Evolutionary conservation across 495 filamentous ascomycete species (phyloP).

Genomic region (Aspergillus affinis): DNA sequence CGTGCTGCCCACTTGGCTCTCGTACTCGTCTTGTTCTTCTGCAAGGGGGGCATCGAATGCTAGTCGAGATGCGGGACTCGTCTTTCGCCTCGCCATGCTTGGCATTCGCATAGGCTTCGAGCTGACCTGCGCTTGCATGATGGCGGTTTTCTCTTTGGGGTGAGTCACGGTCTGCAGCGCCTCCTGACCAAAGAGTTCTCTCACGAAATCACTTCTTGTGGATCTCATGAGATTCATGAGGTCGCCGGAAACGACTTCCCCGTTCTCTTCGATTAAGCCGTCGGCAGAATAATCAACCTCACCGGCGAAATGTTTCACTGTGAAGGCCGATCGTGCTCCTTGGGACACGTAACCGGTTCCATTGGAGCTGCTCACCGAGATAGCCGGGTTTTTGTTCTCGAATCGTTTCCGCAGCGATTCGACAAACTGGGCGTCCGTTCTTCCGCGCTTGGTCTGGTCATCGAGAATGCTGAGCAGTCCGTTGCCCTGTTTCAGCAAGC

Average conservation of each 20-base stretch:
- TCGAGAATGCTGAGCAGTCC: slow-evolving; percentile 91
- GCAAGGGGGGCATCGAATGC: slow-evolving; percentile 33
- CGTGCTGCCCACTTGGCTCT: slow-evolving; percentile 44
- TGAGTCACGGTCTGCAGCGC: slow-evolving; percentile 87
- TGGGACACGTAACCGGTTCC: slow-evolving; percentile 82
- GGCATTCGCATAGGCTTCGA: slow-evolving; percentile 90
- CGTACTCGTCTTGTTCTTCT: slow-evolving; percentile 56
- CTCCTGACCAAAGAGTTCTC: slow-evolving; percentile 89
- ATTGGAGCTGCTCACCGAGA: slow-evolving; percentile 68
- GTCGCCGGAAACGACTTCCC: slow-evolving; percentile 92
- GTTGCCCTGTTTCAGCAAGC: slow-evolving; percentile 86
- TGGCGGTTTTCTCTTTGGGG: slow-evolving; percentile 82
- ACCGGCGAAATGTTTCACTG: slow-evolving; percentile 91
- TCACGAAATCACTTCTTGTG: slow-evolving; percentile 83
- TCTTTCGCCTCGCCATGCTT: slow-evolving; percentile 80
- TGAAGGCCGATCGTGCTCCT: slow-evolving; percentile 74
- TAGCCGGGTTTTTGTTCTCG: slow-evolving; percentile 88
- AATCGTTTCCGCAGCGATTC: slow-evolving; percentile 91
- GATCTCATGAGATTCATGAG: slow-evolving; percentile 91
- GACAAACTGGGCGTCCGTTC: slow-evolving; percentile 83
- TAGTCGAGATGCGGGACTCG: slow-evolving; percentile 46
- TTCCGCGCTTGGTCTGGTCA: slow-evolving; percentile 86
- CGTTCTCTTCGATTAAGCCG: slow-evolving; percentile 89
- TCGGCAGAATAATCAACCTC: slow-evolving; percentile 92
- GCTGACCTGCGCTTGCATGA: slow-evolving; percentile 95